Base-by-base conservation (phyloP, 1,284 basidiomycete genomes). In the Rhodotorula sp. region DNA sequence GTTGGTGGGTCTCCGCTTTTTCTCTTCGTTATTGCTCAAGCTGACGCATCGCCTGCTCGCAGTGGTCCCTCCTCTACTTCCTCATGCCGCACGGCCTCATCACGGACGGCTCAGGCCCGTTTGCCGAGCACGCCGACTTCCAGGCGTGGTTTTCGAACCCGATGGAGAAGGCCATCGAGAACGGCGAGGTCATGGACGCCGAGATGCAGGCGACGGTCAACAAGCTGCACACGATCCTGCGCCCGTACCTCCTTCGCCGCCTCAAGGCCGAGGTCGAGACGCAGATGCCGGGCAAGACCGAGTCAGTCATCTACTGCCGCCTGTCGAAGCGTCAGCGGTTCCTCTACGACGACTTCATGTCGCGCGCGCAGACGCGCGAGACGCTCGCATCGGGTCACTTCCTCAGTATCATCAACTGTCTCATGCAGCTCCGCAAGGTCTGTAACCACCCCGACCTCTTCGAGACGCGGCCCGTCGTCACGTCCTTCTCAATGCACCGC, bases 261-360 rank as follows among this genome's bases (percentile, higher is more conserved):
- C 86, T 98, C 76, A 99, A 99, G 81, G 87, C 90, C 29, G 94
- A 98, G 78, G 96, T 99, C 51, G 96, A 97, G 82, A 96, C 92
- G 79, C 92, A 97, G 80, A 85, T 99, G 29, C 96, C 96, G 0
- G 90, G 89, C 83, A 99, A 99, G 81, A 94, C 88, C 80, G 96
- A 98, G 77, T 95, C 98, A 80, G 88, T 97, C 66, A 88, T 97
- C 50, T 87, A 94, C 60, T 97, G 95, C 78, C 89, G 91, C 2
- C 84, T 99, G 12, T 97, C 94, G 46, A 97, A 97, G 81, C 88
- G 96, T 2, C 96, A 99, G 79, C 90, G 95, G 12, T 96, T 93
- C 81, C 86, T 99, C 15, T 99, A 99, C 82, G 96, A 99, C 84
- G 96, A 98, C 81, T 98, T 97, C 84, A 97, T 99, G 94, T 87